Base-by-base conservation (phyloP, 768 basidiomycete genomes). In the Boletus insuetus region DNA sequence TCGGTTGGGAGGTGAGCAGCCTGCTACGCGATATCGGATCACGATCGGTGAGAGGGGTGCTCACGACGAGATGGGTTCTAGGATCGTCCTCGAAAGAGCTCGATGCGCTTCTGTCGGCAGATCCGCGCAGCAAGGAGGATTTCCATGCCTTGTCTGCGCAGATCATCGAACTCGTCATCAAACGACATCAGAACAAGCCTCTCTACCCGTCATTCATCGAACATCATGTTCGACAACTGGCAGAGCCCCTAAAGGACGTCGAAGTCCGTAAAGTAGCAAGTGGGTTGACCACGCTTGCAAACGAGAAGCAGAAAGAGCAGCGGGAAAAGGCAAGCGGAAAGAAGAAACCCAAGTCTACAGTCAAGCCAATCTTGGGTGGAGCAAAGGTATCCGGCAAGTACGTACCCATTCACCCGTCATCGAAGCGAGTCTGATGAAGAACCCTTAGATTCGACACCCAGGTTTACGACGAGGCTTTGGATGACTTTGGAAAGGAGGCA, bases 251-350 rank as follows among this genome's bases (percentile, higher is more conserved):
- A 51, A 89, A 86, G 64, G 94, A 98, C 58, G 85, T 94, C 49
- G 96, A 99, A 63, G 86, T 94, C 26, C 82, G 94, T 58, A 98
- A 98, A 69, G 91, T 84, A 0, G 91, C 93, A 0, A 89, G 85
- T 47, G 85, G 78, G 4, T 75, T 99, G 51, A 92, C 91, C 16
- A 87, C 90, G 3, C 78, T 98, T 7, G 89, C 94, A 47, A 98
- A 96, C 65, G 93, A 95, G 76, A 99, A 98, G 76, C 91, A 95
- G 75, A 91, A 85, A 73, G 92, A 92, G 67, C 85, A 88, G 63
- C 81, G 87, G 59, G 92, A 94, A 35, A 91, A 89, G 70, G 79
- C 84, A 3, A 86, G 83, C 56, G 92, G 93, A 31, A 97, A 95
- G 82, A 96, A 94, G 78, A 95, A 95, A 76, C 74, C 79, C 43